A percentile compares a stretch with the other conserved stretches of the same genome.
Conservation (phyloP, 768 basidiomycete genomes). For the Mycena crocata region DNA sequence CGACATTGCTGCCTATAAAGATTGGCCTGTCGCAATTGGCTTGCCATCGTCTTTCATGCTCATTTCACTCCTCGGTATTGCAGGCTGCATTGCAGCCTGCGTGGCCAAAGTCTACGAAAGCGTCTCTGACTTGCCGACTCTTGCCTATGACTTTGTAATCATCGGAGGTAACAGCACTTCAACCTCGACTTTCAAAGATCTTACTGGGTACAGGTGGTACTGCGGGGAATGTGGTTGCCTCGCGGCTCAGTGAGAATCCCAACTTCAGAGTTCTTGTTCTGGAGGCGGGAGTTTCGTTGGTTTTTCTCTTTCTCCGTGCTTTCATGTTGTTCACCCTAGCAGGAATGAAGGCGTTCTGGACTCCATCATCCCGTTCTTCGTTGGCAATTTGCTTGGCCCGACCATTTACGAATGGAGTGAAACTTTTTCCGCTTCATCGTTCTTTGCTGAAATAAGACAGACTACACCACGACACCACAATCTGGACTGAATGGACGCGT, state of each 20-base stretch:
- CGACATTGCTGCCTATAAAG: too few species aligned
- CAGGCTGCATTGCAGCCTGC: neutral
- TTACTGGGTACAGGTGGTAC: neutral
- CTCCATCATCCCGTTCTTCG: conserved; percentile 7
- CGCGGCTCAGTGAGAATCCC: neutral
- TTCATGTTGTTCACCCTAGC: neutral
- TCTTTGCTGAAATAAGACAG: neutral
- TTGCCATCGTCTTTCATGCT: too few species aligned
- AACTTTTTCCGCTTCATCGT: neutral
- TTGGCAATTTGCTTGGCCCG: neutral
- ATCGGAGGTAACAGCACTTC: conserved; percentile 1
- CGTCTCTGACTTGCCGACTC: neutral
- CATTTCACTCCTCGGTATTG: neutral
- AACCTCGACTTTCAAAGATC: neutral
- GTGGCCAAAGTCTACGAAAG: neutral
- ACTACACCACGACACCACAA: conserved; percentile 10
- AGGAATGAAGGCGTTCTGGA: conserved; percentile 9
- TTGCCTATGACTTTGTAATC: conserved; percentile 7
- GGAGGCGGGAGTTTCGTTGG: conserved; percentile 4
- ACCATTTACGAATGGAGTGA: conserved; percentile 11
- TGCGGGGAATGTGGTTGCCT: neutral
- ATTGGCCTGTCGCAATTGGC: too few species aligned
- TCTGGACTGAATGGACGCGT: conserved; percentile 2
- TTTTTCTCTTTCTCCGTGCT: neutral
- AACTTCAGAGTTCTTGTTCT: neutral